Percentiles rank a stretch among this genome's conserved stretches.
phyloP scores from a whole-genome alignment of 140 eudicot genomes.

The Cichorium intybus region DNA sequence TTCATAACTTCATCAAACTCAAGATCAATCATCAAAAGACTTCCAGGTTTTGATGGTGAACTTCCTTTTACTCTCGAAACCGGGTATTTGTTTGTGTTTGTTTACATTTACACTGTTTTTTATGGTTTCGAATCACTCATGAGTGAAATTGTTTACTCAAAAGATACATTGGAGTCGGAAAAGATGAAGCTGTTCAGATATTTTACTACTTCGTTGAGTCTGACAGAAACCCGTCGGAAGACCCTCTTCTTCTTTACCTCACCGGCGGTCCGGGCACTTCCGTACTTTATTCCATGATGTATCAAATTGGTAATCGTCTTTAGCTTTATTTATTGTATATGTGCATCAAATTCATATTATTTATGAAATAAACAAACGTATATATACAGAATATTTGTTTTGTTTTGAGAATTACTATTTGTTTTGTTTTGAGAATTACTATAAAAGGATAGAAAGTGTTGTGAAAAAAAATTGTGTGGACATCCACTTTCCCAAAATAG shows the following conservation, averaged over 20 bases:
- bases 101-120: not conserved
- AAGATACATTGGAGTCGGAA: constrained; percentile 41
- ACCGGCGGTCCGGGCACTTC: constrained; percentile 63
- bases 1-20: not conserved
- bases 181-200: constrained; percentile 27
- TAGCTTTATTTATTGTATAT: not conserved
- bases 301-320: constrained; percentile 34
- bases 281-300: constrained; percentile 25
- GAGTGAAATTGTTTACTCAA: not conserved
- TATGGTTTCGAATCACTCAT: not conserved
- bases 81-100: not conserved
- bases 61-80: constrained; percentile 13
- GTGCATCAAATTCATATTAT: too few relatives aligned
- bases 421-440: too few relatives aligned
- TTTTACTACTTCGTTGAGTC: constrained; percentile 46
- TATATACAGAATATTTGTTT: too few relatives aligned
- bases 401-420: too few relatives aligned
- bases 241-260: constrained; percentile 53
- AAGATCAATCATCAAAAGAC: not conserved
- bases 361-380: too few relatives aligned
- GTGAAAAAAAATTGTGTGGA: too few relatives aligned
- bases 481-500: too few relatives aligned
- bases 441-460: too few relatives aligned
- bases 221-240: constrained; percentile 32
- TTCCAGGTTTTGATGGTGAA: constrained; percentile 4